Percentiles rank a stretch among this genome's conserved stretches.
Evolutionary conservation across 1,139 yeast genomes (phyloP).

Genomic region (Suhomyces bokatorum): DNA sequence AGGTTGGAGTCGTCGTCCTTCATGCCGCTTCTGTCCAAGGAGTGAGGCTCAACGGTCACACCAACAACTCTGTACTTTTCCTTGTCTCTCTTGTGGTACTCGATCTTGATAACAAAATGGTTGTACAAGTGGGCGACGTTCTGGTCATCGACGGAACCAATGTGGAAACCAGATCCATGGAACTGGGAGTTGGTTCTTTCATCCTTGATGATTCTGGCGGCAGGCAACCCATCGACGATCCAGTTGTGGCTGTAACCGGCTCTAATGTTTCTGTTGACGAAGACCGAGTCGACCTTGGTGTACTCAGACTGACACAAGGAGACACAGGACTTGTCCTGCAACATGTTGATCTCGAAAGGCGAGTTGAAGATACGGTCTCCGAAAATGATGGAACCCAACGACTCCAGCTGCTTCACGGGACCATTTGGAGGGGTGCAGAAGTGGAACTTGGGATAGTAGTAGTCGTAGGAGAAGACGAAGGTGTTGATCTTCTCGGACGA

Average conservation of each 20-base stretch:
- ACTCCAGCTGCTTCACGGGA: slow-evolving; percentile 77
- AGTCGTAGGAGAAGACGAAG: slow-evolving; percentile 74
- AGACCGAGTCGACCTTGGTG: slow-evolving; percentile 64
- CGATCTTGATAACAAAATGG: slow-evolving; percentile 76
- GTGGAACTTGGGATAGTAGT: slow-evolving; percentile 80
- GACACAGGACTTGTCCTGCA: slow-evolving; percentile 67
- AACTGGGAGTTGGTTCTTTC: slow-evolving; percentile 57
- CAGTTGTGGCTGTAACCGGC: slow-evolving; percentile 89
- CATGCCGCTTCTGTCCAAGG: slow-evolving; percentile 49
- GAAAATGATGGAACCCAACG: slow-evolving; percentile 87
- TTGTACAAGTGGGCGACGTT: slow-evolving; percentile 62
- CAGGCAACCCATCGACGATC: slow-evolving; percentile 94
- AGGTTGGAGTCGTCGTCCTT: slow-evolving; percentile 30
- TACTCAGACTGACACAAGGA: slow-evolving; percentile 59
- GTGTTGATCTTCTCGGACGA: slow-evolving; percentile 45
- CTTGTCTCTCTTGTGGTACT: slow-evolving; percentile 76
- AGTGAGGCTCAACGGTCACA: slow-evolving; percentile 70
- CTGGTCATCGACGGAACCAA: slow-evolving; percentile 60
- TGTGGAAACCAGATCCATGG: slow-evolving; percentile 79
- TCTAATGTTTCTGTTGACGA: slow-evolving; percentile 73
- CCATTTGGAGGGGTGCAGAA: slow-evolving; percentile 78
- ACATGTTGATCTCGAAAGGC: slow-evolving; percentile 80
- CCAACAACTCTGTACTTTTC: slow-evolving; percentile 87
- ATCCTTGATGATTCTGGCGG: slow-evolving; percentile 64
- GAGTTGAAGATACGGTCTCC: slow-evolving; percentile 96